A percentile compares a stretch with the other conserved stretches of the same genome.
Evolutionary conservation across 306 rosid species (phyloP).

Genomic region (Pyrus communis): DNA sequence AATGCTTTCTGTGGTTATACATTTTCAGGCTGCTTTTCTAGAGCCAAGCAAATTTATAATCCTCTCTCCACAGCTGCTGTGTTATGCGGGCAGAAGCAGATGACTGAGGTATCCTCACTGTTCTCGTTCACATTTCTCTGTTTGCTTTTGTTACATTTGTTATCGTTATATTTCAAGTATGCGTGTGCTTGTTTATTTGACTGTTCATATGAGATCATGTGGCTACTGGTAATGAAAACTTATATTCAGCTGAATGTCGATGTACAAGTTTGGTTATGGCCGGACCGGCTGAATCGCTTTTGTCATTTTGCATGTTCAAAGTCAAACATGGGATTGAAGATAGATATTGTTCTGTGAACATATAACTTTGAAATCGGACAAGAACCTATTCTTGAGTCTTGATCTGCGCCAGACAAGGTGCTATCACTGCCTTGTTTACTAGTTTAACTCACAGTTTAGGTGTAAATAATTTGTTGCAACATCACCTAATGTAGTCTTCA

Average conservation of each 20-base stretch:
- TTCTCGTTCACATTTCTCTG: not conserved
- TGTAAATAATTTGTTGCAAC: too few relatives aligned
- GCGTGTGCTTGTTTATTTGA: not conserved
- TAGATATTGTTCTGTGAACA: not conserved
- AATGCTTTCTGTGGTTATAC: not conserved
- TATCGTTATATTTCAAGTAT: too few relatives aligned
- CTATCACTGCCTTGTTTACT: too few relatives aligned
- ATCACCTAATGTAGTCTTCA: too few relatives aligned
- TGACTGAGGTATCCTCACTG: constrained; percentile 61
- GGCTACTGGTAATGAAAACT: not conserved
- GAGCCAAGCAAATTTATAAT: constrained; percentile 57
- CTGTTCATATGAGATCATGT: not conserved
- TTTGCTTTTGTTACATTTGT: not conserved
- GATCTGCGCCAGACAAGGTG: too few relatives aligned
- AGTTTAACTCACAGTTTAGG: too few relatives aligned
- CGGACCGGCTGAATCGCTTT: not conserved
- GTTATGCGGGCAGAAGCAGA: constrained; percentile 83
- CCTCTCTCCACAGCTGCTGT: constrained; percentile 67
- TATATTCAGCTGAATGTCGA: not conserved
- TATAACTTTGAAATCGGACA: not conserved
- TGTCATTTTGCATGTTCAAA: not conserved
- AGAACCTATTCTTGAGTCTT: not conserved
- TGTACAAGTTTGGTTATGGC: not conserved
- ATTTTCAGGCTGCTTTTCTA: constrained; percentile 69
- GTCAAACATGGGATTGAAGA: not conserved